Conservation (phyloP, 768 basidiomycete species). For the Mycena haematopus region DNA sequence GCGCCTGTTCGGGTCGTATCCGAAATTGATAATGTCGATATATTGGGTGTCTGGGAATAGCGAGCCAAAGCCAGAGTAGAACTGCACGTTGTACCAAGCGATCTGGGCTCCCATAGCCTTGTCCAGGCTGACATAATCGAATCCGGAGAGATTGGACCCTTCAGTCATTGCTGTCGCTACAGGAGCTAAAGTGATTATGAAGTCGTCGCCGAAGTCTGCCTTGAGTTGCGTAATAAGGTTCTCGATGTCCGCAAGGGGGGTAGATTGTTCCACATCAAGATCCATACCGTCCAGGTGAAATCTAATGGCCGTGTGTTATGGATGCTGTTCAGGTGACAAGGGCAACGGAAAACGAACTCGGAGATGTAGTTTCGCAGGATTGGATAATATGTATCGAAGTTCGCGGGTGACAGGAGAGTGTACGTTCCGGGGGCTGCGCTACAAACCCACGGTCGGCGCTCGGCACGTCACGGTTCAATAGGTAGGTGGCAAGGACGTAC, state of each 20-base stretch:
- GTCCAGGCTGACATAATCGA: conserved; percentile 34
- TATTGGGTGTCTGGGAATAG: conserved; percentile 32
- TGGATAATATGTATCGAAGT: conserved; percentile 34
- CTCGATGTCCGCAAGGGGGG: conserved; percentile 24
- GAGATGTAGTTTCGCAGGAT: conserved; percentile 29
- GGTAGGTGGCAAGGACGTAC: too few relatives aligned
- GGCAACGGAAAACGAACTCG: conserved; percentile 20
- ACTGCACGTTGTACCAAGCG: conserved; percentile 34
- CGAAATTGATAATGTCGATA: conserved; percentile 32
- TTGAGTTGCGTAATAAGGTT: conserved; percentile 34
- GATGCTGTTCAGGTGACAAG: not conserved
- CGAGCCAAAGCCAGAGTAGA: conserved; percentile 35
- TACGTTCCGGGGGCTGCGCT: conserved; percentile 34
- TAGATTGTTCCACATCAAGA: conserved; percentile 35
- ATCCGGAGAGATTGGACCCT: conserved; percentile 36
- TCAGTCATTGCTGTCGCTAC: conserved; percentile 33
- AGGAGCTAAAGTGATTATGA: conserved; percentile 37
- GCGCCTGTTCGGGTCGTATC: conserved; percentile 25
- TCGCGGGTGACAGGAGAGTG: conserved; percentile 23
- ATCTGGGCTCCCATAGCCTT: conserved; percentile 24
- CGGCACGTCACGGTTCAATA: too few relatives aligned
- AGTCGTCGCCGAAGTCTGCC: conserved; percentile 34
- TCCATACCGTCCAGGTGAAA: conserved; percentile 37
- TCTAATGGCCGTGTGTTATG: conserved; percentile 14
- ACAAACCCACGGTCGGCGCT: too few relatives aligned